phyloP scores from a whole-genome alignment of 768 basidiomycete species.

The Tephrocybe sp. region DNA sequence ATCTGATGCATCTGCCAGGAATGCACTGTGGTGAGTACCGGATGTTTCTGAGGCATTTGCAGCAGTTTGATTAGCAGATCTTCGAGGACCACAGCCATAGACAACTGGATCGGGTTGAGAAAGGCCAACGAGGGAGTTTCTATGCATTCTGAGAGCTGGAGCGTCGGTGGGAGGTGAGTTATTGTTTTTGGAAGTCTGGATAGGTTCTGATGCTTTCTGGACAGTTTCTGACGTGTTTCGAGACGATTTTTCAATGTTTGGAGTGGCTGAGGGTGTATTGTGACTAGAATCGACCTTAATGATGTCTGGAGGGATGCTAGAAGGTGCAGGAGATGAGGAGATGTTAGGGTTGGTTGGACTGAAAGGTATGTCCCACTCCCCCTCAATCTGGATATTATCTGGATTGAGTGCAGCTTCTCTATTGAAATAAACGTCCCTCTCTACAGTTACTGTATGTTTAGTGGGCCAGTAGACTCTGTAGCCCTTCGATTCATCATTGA shows the following conservation, averaged over 20 bases:
- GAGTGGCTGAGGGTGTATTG: neutral
- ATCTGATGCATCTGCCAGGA: neutral
- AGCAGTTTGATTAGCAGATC: neutral
- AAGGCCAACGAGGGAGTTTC: conserved; percentile 7
- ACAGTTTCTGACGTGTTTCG: neutral
- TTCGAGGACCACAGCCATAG: conserved; percentile 1
- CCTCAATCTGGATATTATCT: conserved; percentile 24
- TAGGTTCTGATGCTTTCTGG: neutral
- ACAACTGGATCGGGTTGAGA: neutral
- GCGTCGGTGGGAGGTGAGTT: conserved; percentile 4
- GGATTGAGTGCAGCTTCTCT: too few species aligned
- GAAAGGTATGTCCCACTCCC: conserved; percentile 19
- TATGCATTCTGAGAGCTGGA: neutral
- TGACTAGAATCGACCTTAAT: neutral
- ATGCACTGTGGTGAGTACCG: too few species aligned
- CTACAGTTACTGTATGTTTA: conserved; percentile 21
- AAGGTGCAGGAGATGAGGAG: neutral
- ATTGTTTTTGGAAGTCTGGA: neutral
- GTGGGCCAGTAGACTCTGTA: conserved; percentile 26
- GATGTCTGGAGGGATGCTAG: neutral
- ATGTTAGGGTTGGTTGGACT: conserved; percentile 2
- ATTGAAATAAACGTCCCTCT: conserved; percentile 22
- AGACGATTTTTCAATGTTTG: neutral
- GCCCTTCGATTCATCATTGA: conserved; percentile 24
- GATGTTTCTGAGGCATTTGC: neutral